Evolutionary conservation across 495 filamentous ascomycete species (phyloP), one percentile per base, ranked within the genome.

Genomic region (Echria macrotheca): DNA sequence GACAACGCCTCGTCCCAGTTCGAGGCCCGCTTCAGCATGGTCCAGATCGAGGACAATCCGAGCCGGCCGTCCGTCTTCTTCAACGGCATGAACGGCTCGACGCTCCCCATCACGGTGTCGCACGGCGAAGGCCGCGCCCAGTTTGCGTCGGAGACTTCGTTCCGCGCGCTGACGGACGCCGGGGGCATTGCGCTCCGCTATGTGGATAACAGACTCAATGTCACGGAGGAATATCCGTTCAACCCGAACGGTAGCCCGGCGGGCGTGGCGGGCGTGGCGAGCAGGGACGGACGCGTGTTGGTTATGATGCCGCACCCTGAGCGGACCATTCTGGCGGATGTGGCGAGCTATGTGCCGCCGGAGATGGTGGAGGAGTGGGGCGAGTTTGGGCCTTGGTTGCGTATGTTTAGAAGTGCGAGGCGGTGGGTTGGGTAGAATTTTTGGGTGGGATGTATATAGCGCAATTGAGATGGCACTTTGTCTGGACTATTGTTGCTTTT

Each of bases 281-380:
- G 78, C 56, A 72, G 69, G 43, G 84, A 96, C 62, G 93, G 93
- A 1, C 80, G 93, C 52, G 89, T 95, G 0, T 58, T 97, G 57
- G 91, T 89, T 8, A 81, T 96, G 72, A 97, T 97, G 91, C 93
- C 93, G 57, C 91, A 96, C 69, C 90, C 91, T 7, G 91, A 97
- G 70, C 78, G 91, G 5, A 95, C 90, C n/a, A 78, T 95, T 25
- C 67, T 96, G 71, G 82, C 76, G 51, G 86, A 89, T 53, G 83
- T 90, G 54, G 85, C 76, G 25, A 91, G 87, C 62, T 96, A 82
- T 58, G 62, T 86, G 40, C 85, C 88, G 9, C 64, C 72, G 23
- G 74, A 68, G 26, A 73, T 78, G 60, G 68, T 80, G 17, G 80
- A 81, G 55, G 74, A 86, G 54, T 89, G 87, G 83, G 88, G 87